Percentiles rank a stretch among this genome's conserved stretches.
Evolutionary conservation across 345 rosid genomes (phyloP).

Genomic region (Bruguiera sexangula): DNA sequence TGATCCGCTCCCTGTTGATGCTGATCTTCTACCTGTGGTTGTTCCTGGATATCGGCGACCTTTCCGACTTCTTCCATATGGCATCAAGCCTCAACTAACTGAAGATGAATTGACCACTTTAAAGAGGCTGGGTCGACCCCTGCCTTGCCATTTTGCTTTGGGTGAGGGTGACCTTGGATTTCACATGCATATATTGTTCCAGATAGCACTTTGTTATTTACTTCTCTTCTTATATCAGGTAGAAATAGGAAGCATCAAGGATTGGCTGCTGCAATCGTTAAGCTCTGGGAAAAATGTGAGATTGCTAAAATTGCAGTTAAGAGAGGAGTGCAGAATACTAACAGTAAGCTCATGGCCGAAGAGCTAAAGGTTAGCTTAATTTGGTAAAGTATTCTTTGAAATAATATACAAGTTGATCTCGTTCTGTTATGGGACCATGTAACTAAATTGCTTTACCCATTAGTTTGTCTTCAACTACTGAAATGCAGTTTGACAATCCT

Average conservation of each 20-base stretch:
- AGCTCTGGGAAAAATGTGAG: conserved; percentile 98
- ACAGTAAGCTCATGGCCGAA: conserved; percentile 80
- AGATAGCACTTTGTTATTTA: conserved; percentile 13
- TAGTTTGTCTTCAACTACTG: too few relatives aligned
- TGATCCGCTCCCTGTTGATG: conserved; percentile 89
- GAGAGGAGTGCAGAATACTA: conserved; percentile 82
- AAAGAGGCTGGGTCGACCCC: conserved; percentile 81
- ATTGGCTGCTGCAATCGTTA: conserved; percentile 70
- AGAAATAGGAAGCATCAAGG: conserved; percentile 88
- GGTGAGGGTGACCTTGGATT: conserved; percentile 41
- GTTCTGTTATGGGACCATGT: too few relatives aligned
- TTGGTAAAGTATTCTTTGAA: background rate
- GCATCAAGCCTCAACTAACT: conserved; percentile 67
- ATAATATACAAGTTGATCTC: too few relatives aligned
- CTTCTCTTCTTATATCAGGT: conserved; percentile 45
- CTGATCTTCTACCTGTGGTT: conserved; percentile 80
- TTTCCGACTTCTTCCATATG: conserved; percentile 92
- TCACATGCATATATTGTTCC: conserved; percentile 8
- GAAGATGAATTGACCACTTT: conserved; percentile 91
- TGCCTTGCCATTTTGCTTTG: conserved; percentile 87
- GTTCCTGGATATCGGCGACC: conserved; percentile 79
- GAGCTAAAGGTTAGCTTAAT: conserved; percentile 65
- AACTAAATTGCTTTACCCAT: too few relatives aligned
- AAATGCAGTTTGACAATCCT: too few relatives aligned
- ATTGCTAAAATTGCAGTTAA: conserved; percentile 87